These are phyloP conservation scores for Penicillium macrosclerotiorum DNA, from an alignment of 495 filamentous ascomycete genomes.

Conservation along the genomic window DNA sequence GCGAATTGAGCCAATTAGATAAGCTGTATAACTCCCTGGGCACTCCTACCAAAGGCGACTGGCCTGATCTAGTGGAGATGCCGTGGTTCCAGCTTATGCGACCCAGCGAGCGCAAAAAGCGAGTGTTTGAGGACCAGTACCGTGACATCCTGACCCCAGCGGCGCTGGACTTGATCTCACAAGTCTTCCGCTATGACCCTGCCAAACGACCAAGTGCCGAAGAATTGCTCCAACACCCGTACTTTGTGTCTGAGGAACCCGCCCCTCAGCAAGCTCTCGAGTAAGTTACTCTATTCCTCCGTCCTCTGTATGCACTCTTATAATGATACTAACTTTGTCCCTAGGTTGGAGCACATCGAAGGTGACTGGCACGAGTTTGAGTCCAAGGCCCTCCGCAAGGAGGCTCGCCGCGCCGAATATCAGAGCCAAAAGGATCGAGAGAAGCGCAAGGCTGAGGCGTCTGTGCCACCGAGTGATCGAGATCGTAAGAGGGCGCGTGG, in stretches of 20 bases:
- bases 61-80: conserved; percentile 87
- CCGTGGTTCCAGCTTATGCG: conserved; percentile 92
- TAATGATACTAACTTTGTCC: conserved; percentile 14
- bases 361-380: conserved; percentile 99
- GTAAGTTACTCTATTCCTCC: conserved; percentile 51
- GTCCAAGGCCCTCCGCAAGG: conserved; percentile 89
- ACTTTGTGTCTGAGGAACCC: conserved; percentile 85
- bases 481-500: conserved; percentile 38
- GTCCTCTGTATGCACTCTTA: not conserved
- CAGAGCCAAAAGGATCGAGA: conserved; percentile 54
- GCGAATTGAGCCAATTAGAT: conserved; percentile 92
- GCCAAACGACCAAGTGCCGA: conserved; percentile 77
- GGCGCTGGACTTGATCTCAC: conserved; percentile 76
- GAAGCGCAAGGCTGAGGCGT: conserved; percentile 42
- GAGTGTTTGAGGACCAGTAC: conserved; percentile 82
- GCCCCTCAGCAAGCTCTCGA: conserved; percentile 73
- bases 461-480: conserved; percentile 32
- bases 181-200: conserved; percentile 88
- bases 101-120: conserved; percentile 68
- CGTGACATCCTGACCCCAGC: conserved; percentile 66
- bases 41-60: conserved; percentile 78
- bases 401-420: conserved; percentile 60
- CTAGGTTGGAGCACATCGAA: conserved; percentile 74
- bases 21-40: conserved; percentile 93
- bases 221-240: conserved; percentile 83